phyloP scores from a whole-genome alignment of 495 filamentous ascomycete species.

The Annulohypoxylon bovei region DNA sequence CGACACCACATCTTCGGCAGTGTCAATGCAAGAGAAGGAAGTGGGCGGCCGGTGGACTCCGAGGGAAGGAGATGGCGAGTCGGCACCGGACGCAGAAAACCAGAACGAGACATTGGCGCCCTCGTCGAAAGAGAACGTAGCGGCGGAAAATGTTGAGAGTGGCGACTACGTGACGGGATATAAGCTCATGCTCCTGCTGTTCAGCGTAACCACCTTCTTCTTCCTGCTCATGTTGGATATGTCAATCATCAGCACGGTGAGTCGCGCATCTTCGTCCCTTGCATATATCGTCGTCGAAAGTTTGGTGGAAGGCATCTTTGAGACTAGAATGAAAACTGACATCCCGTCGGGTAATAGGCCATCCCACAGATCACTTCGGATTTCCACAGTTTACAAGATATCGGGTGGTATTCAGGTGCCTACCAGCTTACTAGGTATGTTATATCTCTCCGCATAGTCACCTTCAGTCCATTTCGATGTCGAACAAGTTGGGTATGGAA shows the following conservation, averaged over 20 bases:
- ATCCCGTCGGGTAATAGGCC: constrained; percentile 37
- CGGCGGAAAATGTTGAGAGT: constrained; percentile 16
- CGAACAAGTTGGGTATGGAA: background rate
- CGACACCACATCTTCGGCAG: constrained; percentile 4
- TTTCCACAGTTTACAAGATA: constrained; percentile 55
- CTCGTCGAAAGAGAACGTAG: constrained; percentile 8
- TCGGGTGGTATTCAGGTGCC: constrained; percentile 63
- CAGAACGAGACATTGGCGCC: background rate
- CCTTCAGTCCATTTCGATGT: background rate
- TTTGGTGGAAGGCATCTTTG: constrained; percentile 9
- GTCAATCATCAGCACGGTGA: constrained; percentile 60
- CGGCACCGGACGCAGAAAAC: constrained; percentile 1
- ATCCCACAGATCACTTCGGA: constrained; percentile 54
- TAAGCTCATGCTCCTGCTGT: constrained; percentile 38
- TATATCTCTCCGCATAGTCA: constrained; percentile 1
- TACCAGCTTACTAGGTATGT: constrained; percentile 51
- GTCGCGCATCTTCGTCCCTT: constrained; percentile 46
- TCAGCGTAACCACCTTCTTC: constrained; percentile 51
- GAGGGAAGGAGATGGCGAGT: background rate
- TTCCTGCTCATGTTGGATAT: constrained; percentile 62
- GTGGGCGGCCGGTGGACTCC: background rate
- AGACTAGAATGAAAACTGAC: constrained; percentile 8
- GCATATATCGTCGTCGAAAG: background rate
- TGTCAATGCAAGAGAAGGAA: constrained; percentile 25
- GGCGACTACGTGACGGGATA: constrained; percentile 39